Percentiles rank a stretch among this genome's conserved stretches.
Conservation (phyloP, 2,329 filamentous ascomycete species). For the Camptophora hylomeconis region DNA sequence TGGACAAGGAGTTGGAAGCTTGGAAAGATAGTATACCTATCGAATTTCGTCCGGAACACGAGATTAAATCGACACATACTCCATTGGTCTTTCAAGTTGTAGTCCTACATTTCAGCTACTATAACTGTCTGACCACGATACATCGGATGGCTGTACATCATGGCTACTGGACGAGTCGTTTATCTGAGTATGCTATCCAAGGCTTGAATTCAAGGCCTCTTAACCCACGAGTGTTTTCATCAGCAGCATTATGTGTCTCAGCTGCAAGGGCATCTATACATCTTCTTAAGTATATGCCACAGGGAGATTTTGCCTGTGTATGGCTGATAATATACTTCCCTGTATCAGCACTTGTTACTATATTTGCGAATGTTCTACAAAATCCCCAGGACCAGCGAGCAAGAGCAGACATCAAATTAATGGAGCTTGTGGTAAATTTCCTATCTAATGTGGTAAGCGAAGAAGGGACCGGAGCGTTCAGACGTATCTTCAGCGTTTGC, state of each 20-base stretch:
- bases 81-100: slow-evolving; percentile 91
- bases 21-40: slow-evolving; percentile 96
- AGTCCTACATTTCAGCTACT: slow-evolving; percentile 90
- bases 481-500: slow-evolving; percentile 86
- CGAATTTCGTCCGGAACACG: slow-evolving; percentile 92
- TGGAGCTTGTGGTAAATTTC: slow-evolving; percentile 88
- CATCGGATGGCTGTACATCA: slow-evolving; percentile 98
- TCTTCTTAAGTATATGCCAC: slow-evolving; percentile 87
- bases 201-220: slow-evolving; percentile 80
- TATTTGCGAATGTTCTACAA: slow-evolving; percentile 93
- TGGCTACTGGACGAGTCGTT: slow-evolving; percentile 90
- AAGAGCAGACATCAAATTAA: slow-evolving; percentile 75
- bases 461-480: slow-evolving; percentile 77
- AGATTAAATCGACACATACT: slow-evolving; percentile 85
- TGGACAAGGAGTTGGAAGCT: slow-evolving; percentile 78
- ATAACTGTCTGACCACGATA: slow-evolving; percentile 94
- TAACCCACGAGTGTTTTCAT: slow-evolving; percentile 89
- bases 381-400: slow-evolving; percentile 84
- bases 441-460: slow-evolving; percentile 79
- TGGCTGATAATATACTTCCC: slow-evolving; percentile 97
- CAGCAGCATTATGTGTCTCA: slow-evolving; percentile 80
- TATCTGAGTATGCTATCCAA: slow-evolving; percentile 91
- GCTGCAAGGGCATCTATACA: slow-evolving; percentile 88
- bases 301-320: slow-evolving; percentile 86
- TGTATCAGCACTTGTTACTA: slow-evolving; percentile 81